Evolutionary conservation across 2,329 filamentous ascomycete genomes (phyloP).

Genomic region (Basipetospora chlamydospora): DNA sequence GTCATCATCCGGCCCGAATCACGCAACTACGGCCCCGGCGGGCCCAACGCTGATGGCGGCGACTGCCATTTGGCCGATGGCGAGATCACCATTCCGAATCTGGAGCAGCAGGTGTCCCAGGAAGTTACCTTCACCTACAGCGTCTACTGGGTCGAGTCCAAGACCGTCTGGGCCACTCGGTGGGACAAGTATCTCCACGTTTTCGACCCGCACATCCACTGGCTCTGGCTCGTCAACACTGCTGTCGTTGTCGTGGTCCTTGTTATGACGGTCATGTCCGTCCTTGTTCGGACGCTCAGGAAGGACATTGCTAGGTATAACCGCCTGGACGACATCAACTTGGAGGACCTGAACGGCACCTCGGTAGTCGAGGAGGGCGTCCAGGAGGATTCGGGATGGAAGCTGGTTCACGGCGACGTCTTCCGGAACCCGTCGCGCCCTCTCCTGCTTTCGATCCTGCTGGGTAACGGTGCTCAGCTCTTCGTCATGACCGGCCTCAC

Average conservation of each 20-base stretch:
- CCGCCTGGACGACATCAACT: constrained; percentile 74
- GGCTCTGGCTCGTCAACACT: constrained; percentile 96
- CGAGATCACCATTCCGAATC: constrained; percentile 49
- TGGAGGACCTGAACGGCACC: constrained; percentile 76
- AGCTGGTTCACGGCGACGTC: constrained; percentile 92
- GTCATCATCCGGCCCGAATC: constrained; percentile 79
- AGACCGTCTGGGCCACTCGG: constrained; percentile 84
- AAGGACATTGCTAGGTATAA: constrained; percentile 98
- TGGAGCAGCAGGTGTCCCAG: constrained; percentile 36
- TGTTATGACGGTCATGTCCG: constrained; percentile 81
- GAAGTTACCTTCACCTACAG: constrained; percentile 80
- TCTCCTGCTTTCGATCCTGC: constrained; percentile 69
- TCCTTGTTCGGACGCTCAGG: constrained; percentile 71
- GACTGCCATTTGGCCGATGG: constrained; percentile 48
- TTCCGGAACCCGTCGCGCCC: constrained; percentile 79
- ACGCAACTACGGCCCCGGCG: constrained; percentile 33
- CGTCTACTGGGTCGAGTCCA: constrained; percentile 73
- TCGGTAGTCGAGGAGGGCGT: constrained; percentile 75
- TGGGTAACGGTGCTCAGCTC: constrained; percentile 88
- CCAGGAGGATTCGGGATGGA: constrained; percentile 97
- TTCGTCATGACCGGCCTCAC: constrained; percentile 97
- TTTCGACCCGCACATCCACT: constrained; percentile 95
- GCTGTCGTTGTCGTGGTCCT: constrained; percentile 89
- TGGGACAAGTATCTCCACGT: constrained; percentile 99
- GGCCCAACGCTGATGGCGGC: constrained; percentile 33